phyloP scores from a whole-genome alignment of 805 yeast genomes.

The Spathaspora girioi region DNA sequence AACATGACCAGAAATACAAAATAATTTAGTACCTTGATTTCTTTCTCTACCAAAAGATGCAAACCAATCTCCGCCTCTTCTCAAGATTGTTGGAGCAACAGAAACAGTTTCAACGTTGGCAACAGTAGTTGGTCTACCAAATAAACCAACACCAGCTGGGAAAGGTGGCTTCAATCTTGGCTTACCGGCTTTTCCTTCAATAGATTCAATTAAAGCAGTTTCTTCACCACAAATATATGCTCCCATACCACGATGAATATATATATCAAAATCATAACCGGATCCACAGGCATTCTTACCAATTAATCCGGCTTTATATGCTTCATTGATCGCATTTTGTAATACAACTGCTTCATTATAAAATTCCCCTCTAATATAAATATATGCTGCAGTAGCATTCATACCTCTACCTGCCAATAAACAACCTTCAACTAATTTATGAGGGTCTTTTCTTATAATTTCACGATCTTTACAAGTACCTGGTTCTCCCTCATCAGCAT shows the following conservation, averaged over 20 bases:
- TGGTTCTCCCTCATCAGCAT: slow-evolving; percentile 95
- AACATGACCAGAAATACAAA: slow-evolving; percentile 86
- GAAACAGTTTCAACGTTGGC: slow-evolving; percentile 90
- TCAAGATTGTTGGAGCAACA: slow-evolving; percentile 83
- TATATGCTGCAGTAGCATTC: slow-evolving; percentile 92
- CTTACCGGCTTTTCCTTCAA: slow-evolving; percentile 92
- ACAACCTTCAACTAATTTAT: slow-evolving; percentile 90
- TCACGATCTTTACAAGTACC: slow-evolving; percentile 93
- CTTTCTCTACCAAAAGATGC: slow-evolving; percentile 80
- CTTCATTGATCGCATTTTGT: slow-evolving; percentile 84
- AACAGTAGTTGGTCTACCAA: slow-evolving; percentile 88
- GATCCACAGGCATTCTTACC: slow-evolving; percentile 88
- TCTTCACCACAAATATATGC: slow-evolving; percentile 93
- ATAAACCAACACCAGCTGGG: slow-evolving; percentile 91
- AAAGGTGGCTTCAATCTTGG: slow-evolving; percentile 93
- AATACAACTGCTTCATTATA: slow-evolving; percentile 73
- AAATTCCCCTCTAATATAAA: slow-evolving; percentile 88
- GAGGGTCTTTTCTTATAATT: slow-evolving; percentile 88
- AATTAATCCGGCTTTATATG: slow-evolving; percentile 72
- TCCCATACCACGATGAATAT: slow-evolving; percentile 89
- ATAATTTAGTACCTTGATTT: slow-evolving; percentile 78
- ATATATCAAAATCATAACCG: slow-evolving; percentile 80
- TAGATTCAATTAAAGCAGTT: slow-evolving; percentile 81
- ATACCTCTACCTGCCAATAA: slow-evolving; percentile 84
- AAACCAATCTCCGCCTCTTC: slow-evolving; percentile 90